These are phyloP conservation scores for Microbotryomycetes sp. DNA, from an alignment of 1,284 basidiomycete genomes.

Conservation along the genomic window DNA sequence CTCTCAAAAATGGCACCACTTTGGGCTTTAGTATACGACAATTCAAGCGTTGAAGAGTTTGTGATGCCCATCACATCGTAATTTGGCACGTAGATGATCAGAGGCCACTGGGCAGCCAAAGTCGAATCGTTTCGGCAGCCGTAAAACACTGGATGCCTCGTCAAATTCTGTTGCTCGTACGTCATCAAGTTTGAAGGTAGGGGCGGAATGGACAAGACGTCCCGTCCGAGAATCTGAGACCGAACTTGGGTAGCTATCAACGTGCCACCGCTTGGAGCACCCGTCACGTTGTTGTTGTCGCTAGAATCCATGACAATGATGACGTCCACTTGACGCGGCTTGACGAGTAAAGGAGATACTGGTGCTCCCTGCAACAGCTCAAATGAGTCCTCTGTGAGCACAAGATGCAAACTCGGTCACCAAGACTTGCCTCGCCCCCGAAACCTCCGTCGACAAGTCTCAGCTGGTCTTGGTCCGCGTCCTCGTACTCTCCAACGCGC, in stretches of 20 bases:
- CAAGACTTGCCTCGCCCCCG: slow-evolving; percentile 41
- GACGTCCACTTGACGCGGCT: slow-evolving; percentile 55
- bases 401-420: no score
- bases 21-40: slow-evolving; percentile 37
- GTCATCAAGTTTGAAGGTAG: neutral
- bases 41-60: slow-evolving; percentile 39
- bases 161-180: slow-evolving; percentile 52
- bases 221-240: slow-evolving; percentile 5
- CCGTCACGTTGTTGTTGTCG: slow-evolving; percentile 45
- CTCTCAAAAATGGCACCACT: slow-evolving; percentile 17
- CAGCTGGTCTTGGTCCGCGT: slow-evolving; percentile 36
- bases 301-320: slow-evolving; percentile 60
- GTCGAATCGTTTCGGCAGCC: slow-evolving; percentile 53
- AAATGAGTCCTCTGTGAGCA: no score
- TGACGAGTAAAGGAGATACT: slow-evolving; percentile 56
- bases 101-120: neutral
- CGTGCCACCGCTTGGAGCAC: slow-evolving; percentile 58
- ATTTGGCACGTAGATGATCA: slow-evolving; percentile 27
- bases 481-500: slow-evolving; percentile 21
- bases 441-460: slow-evolving; percentile 46
- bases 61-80: slow-evolving; percentile 22
- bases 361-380: no score
- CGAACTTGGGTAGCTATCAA: slow-evolving; percentile 39
- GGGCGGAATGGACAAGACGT: neutral
- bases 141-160: slow-evolving; percentile 63